Evolutionary conservation across 2,329 filamentous ascomycete genomes (phyloP), one percentile per base, ranked within the genome.

Genomic region (Pseudocercospora macadamiae): DNA sequence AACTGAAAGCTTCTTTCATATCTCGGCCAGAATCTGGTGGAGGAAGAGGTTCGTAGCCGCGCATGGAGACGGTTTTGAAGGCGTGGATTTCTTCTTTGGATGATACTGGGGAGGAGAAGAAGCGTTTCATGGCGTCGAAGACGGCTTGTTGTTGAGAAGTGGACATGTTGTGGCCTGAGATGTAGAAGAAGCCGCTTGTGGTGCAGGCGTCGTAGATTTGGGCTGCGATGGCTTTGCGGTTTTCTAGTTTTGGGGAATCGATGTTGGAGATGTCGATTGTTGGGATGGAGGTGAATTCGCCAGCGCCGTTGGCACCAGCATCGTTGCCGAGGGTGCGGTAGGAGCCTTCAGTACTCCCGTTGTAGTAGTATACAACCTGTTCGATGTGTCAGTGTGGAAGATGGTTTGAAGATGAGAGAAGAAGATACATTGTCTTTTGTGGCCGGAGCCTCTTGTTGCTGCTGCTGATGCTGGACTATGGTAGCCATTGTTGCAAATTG

Each of bases 21-120:
- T 57, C 73, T 52, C 71, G 73, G 54, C 70, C 63, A 2, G 72
- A 75, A 23, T 65, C 71, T 7, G 69, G 70, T 57, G 74, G 72
- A 0, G 74, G 57, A 37, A 74, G 73, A 0, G 70, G 71, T 61
- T 75, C 72, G 36, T 74, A 75, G 12, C 74, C 73, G 42, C 70
- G 66, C 42, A 74, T 73, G 37, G 69, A 71, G 4, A 68, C 59
- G 2, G 66, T 73, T 59, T 74, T 74, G 37, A 73, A 67, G 9
- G 73, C 71, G 37, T 74, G 71, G 3, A 66, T 66, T 30, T 73
- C 69, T 73, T 75, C 74, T 57, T 75, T 75, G 25, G 71, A 57
- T 6, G 73, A 68, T 3, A 51, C 64, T 2, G 67, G 67, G 9
- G 74, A 57, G 5, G 63, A 64, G 60, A 75, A 74, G 64, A 70